Evolutionary conservation across 2,329 filamentous ascomycete species (phyloP).

Genomic region (Aspergillus udagawae): DNA sequence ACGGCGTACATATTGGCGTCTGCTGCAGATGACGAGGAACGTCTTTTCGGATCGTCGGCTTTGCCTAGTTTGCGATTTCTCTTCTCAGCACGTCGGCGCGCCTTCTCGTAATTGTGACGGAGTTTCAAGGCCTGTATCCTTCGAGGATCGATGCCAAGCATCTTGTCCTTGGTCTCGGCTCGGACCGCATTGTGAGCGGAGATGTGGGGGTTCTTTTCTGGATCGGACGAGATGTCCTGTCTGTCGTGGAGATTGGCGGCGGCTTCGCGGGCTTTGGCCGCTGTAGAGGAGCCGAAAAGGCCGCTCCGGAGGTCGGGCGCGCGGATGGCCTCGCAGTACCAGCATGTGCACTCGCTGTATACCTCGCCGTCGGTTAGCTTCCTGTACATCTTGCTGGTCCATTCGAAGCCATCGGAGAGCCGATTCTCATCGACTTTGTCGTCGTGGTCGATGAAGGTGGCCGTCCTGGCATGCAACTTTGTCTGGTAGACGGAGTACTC

Average conservation of each 20-base stretch:
- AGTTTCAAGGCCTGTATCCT: conserved; percentile 39
- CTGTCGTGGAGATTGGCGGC: conserved; percentile 45
- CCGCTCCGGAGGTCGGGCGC: conserved; percentile 50
- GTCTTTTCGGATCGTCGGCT: conserved; percentile 24
- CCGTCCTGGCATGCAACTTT: not conserved
- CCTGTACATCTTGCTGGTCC: conserved; percentile 68
- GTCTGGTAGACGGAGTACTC: conserved; percentile 49
- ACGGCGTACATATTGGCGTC: conserved; percentile 21
- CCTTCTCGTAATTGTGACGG: conserved; percentile 53
- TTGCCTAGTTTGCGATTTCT: conserved; percentile 24
- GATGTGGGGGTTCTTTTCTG: conserved; percentile 63
- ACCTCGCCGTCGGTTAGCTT: conserved; percentile 58
- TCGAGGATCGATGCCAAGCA: conserved; percentile 15
- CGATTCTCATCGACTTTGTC: conserved; percentile 72
- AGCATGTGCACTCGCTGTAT: conserved; percentile 44
- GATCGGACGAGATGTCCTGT: conserved; percentile 43
- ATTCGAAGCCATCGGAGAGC: conserved; percentile 64
- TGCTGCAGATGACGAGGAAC: not conserved
- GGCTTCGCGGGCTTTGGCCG: conserved; percentile 50
- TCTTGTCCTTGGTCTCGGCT: conserved; percentile 8
- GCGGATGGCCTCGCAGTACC: conserved; percentile 68
- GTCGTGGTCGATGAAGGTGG: conserved; percentile 71
- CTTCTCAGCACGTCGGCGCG: conserved; percentile 30
- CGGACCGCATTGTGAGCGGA: conserved; percentile 67
- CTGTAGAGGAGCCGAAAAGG: conserved; percentile 36